Conservation (phyloP, 1,139 yeast genomes). For the Blastobotrys capitulatus region DNA sequence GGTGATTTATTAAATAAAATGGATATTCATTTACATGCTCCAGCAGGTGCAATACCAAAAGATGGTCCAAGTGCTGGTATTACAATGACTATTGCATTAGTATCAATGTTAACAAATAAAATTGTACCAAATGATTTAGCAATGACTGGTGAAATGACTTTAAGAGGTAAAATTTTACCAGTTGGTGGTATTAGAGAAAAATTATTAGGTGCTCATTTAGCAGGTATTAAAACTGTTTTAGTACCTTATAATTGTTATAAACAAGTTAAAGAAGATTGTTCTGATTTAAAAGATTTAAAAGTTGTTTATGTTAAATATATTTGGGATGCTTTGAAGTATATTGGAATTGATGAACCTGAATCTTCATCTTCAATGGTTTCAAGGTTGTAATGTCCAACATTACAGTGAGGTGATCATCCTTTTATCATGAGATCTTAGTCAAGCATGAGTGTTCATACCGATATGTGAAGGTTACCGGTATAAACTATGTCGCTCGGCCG, state of each 20-base stretch:
- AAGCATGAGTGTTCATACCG: too few relatives aligned
- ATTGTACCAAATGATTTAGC: slow-evolving; percentile 70
- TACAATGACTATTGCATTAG: slow-evolving; percentile 76
- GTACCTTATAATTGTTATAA: slow-evolving; percentile 68
- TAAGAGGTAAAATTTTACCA: slow-evolving; percentile 79
- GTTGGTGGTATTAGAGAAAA: slow-evolving; percentile 90
- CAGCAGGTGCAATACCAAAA: slow-evolving; percentile 81
- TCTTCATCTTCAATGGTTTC: neutral
- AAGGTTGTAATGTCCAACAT: too few relatives aligned
- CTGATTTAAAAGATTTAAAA: slow-evolving; percentile 48
- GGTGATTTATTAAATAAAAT: slow-evolving; percentile 40
- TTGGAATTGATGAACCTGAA: slow-evolving; percentile 1
- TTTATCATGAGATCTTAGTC: too few relatives aligned
- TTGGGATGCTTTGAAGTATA: slow-evolving; percentile 57
- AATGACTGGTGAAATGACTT: slow-evolving; percentile 91
- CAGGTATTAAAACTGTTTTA: slow-evolving; percentile 55
- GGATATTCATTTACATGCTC: slow-evolving; percentile 81
- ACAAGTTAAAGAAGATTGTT: slow-evolving; percentile 59
- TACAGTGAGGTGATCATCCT: too few relatives aligned
- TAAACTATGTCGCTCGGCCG: neutral
- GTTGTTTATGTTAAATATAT: slow-evolving; percentile 68
- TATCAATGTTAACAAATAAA: slow-evolving; percentile 62
- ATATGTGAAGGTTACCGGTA: too few relatives aligned
- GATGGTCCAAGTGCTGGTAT: slow-evolving; percentile 96
- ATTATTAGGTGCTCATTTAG: slow-evolving; percentile 75